These are phyloP conservation scores for Camellia japonica DNA, from an alignment of 148 eudicot species.

Conservation along the genomic window DNA sequence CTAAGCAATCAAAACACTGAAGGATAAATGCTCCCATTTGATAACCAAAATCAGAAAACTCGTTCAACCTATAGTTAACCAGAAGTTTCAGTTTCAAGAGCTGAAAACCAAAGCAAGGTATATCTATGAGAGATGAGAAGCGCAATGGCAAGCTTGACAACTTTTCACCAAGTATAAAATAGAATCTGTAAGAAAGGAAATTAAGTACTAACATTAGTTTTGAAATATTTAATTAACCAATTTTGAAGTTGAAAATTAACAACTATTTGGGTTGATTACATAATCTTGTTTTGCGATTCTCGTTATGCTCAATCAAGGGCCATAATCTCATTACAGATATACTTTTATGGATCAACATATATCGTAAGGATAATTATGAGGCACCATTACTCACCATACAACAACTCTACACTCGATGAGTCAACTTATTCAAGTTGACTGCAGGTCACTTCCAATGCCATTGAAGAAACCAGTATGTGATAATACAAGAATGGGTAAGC, in stretches of 20 bases:
- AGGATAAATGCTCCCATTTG: not conserved
- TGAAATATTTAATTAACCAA: not conserved
- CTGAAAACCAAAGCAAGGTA: conserved; percentile 9
- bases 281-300: not conserved
- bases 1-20: not conserved
- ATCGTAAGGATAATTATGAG: not conserved
- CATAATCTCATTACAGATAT: not conserved
- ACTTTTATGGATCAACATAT: not conserved
- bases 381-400: not conserved
- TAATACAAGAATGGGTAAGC: not conserved
- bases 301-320: not conserved
- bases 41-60: not conserved
- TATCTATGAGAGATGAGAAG: not conserved
- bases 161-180: not conserved
- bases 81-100: conserved; percentile 1
- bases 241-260: not conserved
- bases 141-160: not conserved
- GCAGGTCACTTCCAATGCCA: not conserved
- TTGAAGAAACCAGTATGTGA: not conserved
- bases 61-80: not conserved
- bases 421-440: not conserved
- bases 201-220: not conserved
- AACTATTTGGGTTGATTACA: not conserved
- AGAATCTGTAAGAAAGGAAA: not conserved
- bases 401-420: not conserved